Conservation (phyloP, 1,284 basidiomycete species). For the Amylostereum chailletii region DNA sequence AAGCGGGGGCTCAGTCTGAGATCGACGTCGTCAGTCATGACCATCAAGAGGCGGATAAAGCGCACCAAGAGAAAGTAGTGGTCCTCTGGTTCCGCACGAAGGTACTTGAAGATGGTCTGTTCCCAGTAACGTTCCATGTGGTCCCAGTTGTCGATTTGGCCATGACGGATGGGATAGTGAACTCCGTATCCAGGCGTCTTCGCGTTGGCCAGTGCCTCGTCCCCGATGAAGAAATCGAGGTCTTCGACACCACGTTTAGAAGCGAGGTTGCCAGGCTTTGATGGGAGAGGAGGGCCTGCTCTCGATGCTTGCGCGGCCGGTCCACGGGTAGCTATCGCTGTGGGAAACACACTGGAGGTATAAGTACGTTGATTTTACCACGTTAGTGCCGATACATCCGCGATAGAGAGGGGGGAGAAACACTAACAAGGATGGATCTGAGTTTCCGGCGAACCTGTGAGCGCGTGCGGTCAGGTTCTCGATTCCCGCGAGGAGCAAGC, state of each 20-base stretch:
- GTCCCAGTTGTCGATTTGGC: conserved; percentile 99
- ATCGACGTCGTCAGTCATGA: neutral
- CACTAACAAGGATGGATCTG: conserved; percentile 91
- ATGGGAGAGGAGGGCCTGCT: conserved; percentile 62
- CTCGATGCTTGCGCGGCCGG: conserved; percentile 55
- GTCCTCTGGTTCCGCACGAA: conserved; percentile 97
- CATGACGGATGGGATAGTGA: conserved; percentile 96
- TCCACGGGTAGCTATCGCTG: conserved; percentile 86
- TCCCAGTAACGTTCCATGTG: conserved; percentile 99
- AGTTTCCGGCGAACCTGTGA: conserved; percentile 92
- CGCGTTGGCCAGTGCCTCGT: conserved; percentile 92
- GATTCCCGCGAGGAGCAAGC: conserved; percentile 5
- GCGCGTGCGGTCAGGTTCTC: conserved; percentile 10
- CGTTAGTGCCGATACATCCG: neutral
- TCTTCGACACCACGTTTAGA: conserved; percentile 98
- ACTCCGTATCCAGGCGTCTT: conserved; percentile 89
- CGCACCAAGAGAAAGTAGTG: conserved; percentile 95
- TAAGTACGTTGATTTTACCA: neutral
- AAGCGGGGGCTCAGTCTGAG: conserved; percentile 93
- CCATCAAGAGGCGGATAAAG: neutral
- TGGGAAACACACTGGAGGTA: conserved; percentile 77
- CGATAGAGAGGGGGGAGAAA: conserved; percentile 5
- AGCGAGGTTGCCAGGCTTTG: conserved; percentile 88
- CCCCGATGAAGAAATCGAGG: conserved; percentile 98
- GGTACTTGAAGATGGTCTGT: conserved; percentile 99